These are phyloP conservation scores for Geosmithia flava DNA, from an alignment of 2,329 filamentous ascomycete species.

Conservation along the genomic window DNA sequence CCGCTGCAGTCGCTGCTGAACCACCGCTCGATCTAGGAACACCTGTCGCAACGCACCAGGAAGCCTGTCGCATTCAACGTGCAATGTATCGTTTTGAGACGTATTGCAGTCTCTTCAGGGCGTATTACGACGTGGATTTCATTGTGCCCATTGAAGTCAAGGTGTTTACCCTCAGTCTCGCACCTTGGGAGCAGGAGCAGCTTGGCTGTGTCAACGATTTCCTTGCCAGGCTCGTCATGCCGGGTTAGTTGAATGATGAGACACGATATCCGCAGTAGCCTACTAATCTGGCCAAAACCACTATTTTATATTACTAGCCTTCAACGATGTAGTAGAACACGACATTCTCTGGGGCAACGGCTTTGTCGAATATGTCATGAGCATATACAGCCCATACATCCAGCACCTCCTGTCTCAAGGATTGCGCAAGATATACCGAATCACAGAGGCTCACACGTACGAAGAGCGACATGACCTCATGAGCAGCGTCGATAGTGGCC, in stretches of 20 bases:
- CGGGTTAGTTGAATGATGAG: slow-evolving; percentile 3
- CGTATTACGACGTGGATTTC: not conserved
- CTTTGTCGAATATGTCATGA: not conserved
- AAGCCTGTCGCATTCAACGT: slow-evolving; percentile 1
- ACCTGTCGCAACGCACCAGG: not conserved
- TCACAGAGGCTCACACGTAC: slow-evolving; percentile 1
- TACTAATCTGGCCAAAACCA: too few species aligned
- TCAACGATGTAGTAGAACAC: slow-evolving; percentile 4
- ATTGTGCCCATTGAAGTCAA: too few species aligned
- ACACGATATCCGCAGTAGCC: too few species aligned
- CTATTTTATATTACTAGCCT: slow-evolving; percentile 2
- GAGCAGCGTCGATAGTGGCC: not conserved
- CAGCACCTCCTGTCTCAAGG: slow-evolving; percentile 1
- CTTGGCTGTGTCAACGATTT: slow-evolving; percentile 3
- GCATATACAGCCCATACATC: not conserved
- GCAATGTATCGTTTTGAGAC: slow-evolving; percentile 4
- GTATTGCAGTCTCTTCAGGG: slow-evolving; percentile 1
- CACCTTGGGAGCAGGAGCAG: slow-evolving; percentile 4
- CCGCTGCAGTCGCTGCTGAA: not conserved
- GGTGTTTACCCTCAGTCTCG: not conserved
- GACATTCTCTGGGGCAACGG: slow-evolving; percentile 1
- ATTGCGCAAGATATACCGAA: not conserved
- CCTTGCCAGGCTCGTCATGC: slow-evolving; percentile 1
- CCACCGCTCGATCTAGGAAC: not conserved
- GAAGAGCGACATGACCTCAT: slow-evolving; percentile 3